These are phyloP conservation scores for Coemansia sp. DNA, from an alignment of 192 early-diverging fungal genomes.

Conservation along the genomic window DNA sequence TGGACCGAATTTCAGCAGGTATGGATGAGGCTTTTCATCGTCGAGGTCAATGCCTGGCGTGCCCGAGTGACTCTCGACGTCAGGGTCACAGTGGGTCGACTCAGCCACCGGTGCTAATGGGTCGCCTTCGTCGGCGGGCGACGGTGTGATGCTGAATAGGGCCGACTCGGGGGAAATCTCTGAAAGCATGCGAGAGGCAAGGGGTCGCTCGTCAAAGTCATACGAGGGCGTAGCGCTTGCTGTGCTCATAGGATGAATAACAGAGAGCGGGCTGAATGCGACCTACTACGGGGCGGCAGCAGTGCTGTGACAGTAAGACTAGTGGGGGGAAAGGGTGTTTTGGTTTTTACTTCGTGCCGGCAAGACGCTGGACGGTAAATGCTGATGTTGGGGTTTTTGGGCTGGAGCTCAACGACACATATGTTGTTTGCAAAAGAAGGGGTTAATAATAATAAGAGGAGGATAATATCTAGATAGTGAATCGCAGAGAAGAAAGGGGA, in stretches of 20 bases:
- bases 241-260: background rate
- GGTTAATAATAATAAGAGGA: background rate
- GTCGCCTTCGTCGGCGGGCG: background rate
- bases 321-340: background rate
- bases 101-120: conserved; percentile 2
- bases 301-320: background rate
- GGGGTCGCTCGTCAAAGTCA: background rate
- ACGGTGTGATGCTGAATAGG: conserved; percentile 5
- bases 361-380: background rate
- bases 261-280: background rate
- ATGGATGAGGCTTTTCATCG: conserved; percentile 28
- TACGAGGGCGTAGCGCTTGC: background rate
- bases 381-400: background rate
- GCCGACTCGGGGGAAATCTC: background rate
- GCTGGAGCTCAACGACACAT: background rate
- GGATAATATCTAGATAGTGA: background rate
- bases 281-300: background rate
- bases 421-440: background rate
- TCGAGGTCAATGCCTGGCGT: conserved; percentile 6
- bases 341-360: background rate
- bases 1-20: conserved; percentile 29
- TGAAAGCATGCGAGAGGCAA: background rate
- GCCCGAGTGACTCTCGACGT: conserved; percentile 11
- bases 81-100: background rate
- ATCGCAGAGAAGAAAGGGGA: background rate